Evolutionary conservation across 495 filamentous ascomycete species (phyloP).

Genomic region (Penicillium mononematosum): DNA sequence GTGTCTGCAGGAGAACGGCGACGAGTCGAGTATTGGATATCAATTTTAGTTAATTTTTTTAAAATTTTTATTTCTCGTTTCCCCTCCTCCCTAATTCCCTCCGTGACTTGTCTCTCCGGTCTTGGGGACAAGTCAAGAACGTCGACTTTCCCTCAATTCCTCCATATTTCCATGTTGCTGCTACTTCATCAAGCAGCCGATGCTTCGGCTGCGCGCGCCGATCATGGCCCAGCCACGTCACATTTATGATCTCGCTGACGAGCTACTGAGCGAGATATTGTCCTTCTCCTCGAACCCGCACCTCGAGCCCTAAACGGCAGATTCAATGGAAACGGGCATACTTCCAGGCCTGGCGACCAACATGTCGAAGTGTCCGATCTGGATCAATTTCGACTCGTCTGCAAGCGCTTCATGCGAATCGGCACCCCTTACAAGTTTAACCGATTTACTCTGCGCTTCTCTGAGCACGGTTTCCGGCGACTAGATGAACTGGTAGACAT

Average conservation of each 20-base stretch:
- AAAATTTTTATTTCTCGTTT: constrained; percentile 8
- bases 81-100: constrained; percentile 10
- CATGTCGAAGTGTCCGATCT: constrained; percentile 41
- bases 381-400: constrained; percentile 57
- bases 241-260: constrained; percentile 57
- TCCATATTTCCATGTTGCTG: constrained; percentile 41
- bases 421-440: constrained; percentile 60
- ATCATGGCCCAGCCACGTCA: constrained; percentile 39
- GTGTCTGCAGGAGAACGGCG: constrained; percentile 9
- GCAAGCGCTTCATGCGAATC: constrained; percentile 59
- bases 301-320: constrained; percentile 8
- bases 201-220: constrained; percentile 38
- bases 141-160: constrained; percentile 10
- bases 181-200: constrained; percentile 37
- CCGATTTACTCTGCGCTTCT: constrained; percentile 61
- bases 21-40: constrained; percentile 5
- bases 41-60: constrained; percentile 3
- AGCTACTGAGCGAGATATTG: constrained; percentile 59
- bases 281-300: constrained; percentile 30
- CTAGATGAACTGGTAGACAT: constrained; percentile 50
- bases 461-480: constrained; percentile 53
- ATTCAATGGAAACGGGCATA: constrained; percentile 8
- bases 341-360: constrained; percentile 1
- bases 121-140: constrained; percentile 1
- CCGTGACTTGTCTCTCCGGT: constrained; percentile 7